phyloP scores from a whole-genome alignment of 2,329 filamentous ascomycete species.

The Apiospora kogelbergensis region DNA sequence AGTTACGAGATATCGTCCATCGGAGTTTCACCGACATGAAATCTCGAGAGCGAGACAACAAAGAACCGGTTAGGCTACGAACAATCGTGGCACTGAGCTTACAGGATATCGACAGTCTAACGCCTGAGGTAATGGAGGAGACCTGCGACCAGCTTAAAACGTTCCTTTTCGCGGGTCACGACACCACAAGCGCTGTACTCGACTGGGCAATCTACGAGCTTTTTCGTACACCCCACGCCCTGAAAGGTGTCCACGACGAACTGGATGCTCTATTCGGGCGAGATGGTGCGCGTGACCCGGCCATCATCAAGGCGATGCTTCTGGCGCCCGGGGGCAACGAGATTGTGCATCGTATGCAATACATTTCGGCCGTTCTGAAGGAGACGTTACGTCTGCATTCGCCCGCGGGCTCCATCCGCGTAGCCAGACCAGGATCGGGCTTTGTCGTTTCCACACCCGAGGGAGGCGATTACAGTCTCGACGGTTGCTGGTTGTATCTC shows the following conservation, averaged over 20 bases:
- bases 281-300: slow-evolving; percentile 4
- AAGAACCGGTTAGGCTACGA: not conserved
- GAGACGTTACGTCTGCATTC: slow-evolving; percentile 17
- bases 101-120: not conserved
- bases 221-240: slow-evolving; percentile 12
- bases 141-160: slow-evolving; percentile 17
- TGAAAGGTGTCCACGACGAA: slow-evolving; percentile 4
- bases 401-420: slow-evolving; percentile 14
- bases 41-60: not conserved
- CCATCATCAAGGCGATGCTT: slow-evolving; percentile 6
- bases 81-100: not conserved
- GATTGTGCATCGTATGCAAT: slow-evolving; percentile 15
- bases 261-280: not conserved
- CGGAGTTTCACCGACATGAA: not conserved
- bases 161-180: slow-evolving; percentile 18
- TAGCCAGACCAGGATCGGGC: slow-evolving; percentile 14
- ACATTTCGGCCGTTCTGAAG: slow-evolving; percentile 17
- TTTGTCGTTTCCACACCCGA: slow-evolving; percentile 16
- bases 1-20: not conserved
- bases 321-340: slow-evolving; percentile 6
- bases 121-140: slow-evolving; percentile 9
- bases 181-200: slow-evolving; percentile 15
- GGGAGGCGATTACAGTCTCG: slow-evolving; percentile 15
- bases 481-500: slow-evolving; percentile 20
- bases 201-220: slow-evolving; percentile 15